Percentiles rank a stretch among this genome's conserved stretches.
These are phyloP conservation scores for Septoria petroselini DNA, from an alignment of 2,329 filamentous ascomycete genomes.

Conservation along the genomic window DNA sequence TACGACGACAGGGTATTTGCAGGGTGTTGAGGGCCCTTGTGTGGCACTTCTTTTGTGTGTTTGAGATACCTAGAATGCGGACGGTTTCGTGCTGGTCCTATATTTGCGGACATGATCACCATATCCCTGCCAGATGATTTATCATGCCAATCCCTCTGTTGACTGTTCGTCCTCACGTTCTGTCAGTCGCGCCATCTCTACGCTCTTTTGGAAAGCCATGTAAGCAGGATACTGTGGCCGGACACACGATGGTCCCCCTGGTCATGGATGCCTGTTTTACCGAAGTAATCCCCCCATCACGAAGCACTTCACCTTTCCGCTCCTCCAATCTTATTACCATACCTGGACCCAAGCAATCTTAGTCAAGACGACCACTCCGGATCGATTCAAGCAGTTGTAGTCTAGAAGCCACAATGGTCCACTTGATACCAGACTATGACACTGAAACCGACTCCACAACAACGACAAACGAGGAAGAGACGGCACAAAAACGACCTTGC, in stretches of 20 bases:
- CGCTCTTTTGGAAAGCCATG: not conserved
- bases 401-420: too few relatives aligned
- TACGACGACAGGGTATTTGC: not conserved
- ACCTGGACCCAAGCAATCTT: not conserved
- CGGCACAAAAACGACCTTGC: not conserved
- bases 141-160: not conserved
- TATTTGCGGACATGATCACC: not conserved
- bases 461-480: not conserved
- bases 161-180: too few relatives aligned
- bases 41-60: not conserved
- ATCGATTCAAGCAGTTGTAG: too few relatives aligned
- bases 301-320: too few relatives aligned
- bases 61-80: slow-evolving; percentile 8
- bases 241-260: not conserved
- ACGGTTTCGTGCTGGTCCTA: not conserved
- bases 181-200: too few relatives aligned
- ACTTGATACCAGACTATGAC: too few relatives aligned
- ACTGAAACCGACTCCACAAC: too few relatives aligned
- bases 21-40: not conserved
- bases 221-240: not conserved
- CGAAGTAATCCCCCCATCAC: not conserved
- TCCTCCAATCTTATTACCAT: not conserved
- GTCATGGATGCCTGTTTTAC: not conserved
- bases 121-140: not conserved
- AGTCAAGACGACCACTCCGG: too few relatives aligned